Evolutionary conservation across 352 stramenopile species (phyloP).

Genomic region (Phytophthora fragariae): DNA sequence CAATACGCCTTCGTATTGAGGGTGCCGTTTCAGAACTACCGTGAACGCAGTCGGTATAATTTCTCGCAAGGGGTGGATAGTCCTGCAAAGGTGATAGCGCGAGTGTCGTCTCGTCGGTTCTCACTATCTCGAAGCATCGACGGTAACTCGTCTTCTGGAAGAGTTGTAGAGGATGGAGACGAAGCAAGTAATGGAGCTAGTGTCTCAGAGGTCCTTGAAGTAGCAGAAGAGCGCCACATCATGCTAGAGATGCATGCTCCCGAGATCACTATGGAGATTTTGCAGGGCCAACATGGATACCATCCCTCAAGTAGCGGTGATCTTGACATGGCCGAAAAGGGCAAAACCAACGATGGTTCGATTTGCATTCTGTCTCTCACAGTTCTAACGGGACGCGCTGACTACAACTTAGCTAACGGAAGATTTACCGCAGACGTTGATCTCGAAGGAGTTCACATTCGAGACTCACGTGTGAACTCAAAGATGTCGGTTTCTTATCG

Average conservation of each 20-base stretch:
- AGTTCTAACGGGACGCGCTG: constrained; percentile 47
- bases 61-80: constrained; percentile 30
- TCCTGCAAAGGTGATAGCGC: constrained; percentile 19
- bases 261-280: constrained; percentile 83
- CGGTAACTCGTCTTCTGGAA: constrained; percentile 34
- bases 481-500: constrained; percentile 71
- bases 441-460: constrained; percentile 68
- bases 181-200: constrained; percentile 40
- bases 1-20: constrained; percentile 84
- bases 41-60: constrained; percentile 65
- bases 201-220: constrained; percentile 45
- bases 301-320: constrained; percentile 80
- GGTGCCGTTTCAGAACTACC: constrained; percentile 79
- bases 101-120: constrained; percentile 34
- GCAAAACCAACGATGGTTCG: constrained; percentile 72
- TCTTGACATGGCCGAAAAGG: constrained; percentile 73
- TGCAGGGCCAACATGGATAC: constrained; percentile 80
- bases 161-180: constrained; percentile 42
- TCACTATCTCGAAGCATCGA: constrained; percentile 38
- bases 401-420: constrained; percentile 65
- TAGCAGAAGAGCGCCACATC: constrained; percentile 61
- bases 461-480: constrained; percentile 67
- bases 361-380: constrained; percentile 73
- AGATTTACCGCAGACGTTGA: constrained; percentile 59
- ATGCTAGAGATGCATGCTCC: constrained; percentile 67